Evolutionary conservation across 2,329 filamentous ascomycete species (phyloP), one percentile per base, ranked within the genome.

Genomic region (Pyricularia grisea): DNA sequence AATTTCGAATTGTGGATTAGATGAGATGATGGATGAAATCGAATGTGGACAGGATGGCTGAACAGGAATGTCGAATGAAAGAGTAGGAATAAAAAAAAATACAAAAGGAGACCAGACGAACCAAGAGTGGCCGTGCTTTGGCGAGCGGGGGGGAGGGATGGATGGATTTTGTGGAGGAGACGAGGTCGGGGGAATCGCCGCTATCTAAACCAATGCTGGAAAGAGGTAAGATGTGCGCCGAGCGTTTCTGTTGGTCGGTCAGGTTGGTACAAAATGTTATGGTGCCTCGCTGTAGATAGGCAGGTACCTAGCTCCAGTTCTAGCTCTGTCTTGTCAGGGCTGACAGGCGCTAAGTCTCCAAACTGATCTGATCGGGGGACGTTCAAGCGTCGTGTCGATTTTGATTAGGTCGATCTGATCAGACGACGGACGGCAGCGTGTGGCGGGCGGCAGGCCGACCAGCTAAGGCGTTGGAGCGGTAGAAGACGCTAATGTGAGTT

Each of bases 321-420:
- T 50, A 50, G 42, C 20, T 50, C 17, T 50, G 42, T 50, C 42
- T 50, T 50, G 42, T 50, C 42, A 50, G 42, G 42, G 42, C 42
- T 50, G 42, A 50, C 42, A 50, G 42, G 42, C 42, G 42, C 42
- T 50, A 50, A 50, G 42, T 50, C 42, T 50, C 42, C 14, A 50
- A 50, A 50, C 42, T 50, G 42, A 50, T 50, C 42, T 50, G 42
- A 50, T 50, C 42, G 42, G 42, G 42, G 42, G 42, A 50, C 17
- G 33, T 23, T 67, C 33, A 50, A 50, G 33, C 42, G 31, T 36
- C 25, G 23, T 67, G 67, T 64, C 55, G 58, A 60, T 68, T 64
- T 63, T 64, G 60, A 61, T 68, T 63, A 68, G 67, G 60, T 61
- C 61, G 67, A 68, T 68, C 67, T 27, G 67, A 68, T 68, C 67